Evolutionary conservation across 176 grass and related monocot species (phyloP), one percentile per base, ranked within the genome.

Genomic region (Lolium perenne): DNA sequence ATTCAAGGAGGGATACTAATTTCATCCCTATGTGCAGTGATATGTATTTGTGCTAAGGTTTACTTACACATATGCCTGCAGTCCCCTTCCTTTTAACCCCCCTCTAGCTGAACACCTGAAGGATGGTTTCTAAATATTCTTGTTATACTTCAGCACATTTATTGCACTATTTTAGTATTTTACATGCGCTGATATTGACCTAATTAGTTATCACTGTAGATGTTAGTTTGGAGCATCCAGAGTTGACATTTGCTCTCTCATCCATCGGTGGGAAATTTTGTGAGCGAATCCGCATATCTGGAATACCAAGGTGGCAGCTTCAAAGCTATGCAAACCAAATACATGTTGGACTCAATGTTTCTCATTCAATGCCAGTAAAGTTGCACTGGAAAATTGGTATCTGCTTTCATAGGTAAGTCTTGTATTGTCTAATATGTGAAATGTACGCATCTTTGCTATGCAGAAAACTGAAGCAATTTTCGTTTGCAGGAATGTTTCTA

Each of bases 361-460:
- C 92, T 17, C 86, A 81, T 85, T 88, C 88, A 69, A 75, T 92
- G 43, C 93, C 90, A 10, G 94, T 92, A 38, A 98, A 90, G 29
- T 74, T 90, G 59, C 84, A 91, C 47, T 87, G 78, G 90, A 98
- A 95, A 74, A 69, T 94, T 65, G 81, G 89, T 66, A 91, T 98
- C 84, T 98, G 97, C 84, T 90, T 95, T 17, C 94, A 95, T 79
- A 50, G 92, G 96, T 98, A 88, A 95, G 93, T 66, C 10, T 20
- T 85, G 38, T 46, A 79, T 85, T 49, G 35, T 76, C 58, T 25
- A 50, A 45, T 13, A 47, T 17, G 68, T 11, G n/a, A 71, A 88
- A 76, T 49, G 23, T 57, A 32, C 4, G 17, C 56, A 43, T 51
- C 56, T 47, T 82, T 57, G 43, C 5, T 61, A 22, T 73, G 25